Conservation (phyloP, 257 asterid genomes). For the Solanum ahanhuiri region DNA sequence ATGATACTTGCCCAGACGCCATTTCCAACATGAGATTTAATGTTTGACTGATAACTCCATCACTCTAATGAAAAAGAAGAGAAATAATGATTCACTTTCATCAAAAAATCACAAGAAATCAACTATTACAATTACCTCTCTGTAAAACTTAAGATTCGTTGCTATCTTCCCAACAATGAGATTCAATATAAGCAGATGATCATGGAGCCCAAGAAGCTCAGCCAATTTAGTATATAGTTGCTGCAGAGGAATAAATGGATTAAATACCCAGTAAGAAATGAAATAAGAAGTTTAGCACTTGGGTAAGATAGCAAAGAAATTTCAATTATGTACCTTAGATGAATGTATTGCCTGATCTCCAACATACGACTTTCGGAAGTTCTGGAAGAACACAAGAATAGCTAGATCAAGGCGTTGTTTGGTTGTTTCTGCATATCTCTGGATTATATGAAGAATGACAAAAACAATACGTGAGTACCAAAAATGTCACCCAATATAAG, state of each 20-base stretch:
- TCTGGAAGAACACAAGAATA: conserved; percentile 84
- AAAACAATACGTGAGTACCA: not conserved
- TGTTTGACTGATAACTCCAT: conserved; percentile 84
- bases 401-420: conserved; percentile 97
- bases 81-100: not conserved
- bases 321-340: conserved; percentile 53
- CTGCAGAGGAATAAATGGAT: conserved; percentile 42
- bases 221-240: conserved; percentile 88
- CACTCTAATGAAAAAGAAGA: conserved; percentile 40
- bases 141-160: conserved; percentile 80
- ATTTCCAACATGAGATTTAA: conserved; percentile 86
- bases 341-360: conserved; percentile 99
- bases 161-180: conserved; percentile 82
- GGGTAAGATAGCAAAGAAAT: not conserved
- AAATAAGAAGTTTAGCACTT: conserved; percentile 7
- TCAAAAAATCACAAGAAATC: not conserved
- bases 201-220: conserved; percentile 93
- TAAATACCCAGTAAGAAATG: not conserved
- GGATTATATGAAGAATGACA: conserved; percentile 14
- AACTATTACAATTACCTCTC: conserved; percentile 43
- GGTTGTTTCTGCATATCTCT: conserved; percentile 86
- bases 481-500: not conserved
- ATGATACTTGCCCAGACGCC: conserved; percentile 79
- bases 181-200: conserved; percentile 81
- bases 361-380: conserved; percentile 82